A percentile compares a stretch with the other conserved stretches of the same genome.
Evolutionary conservation across 352 stramenopile species (phyloP).

Genomic region (Thalassiosira pacifica): DNA sequence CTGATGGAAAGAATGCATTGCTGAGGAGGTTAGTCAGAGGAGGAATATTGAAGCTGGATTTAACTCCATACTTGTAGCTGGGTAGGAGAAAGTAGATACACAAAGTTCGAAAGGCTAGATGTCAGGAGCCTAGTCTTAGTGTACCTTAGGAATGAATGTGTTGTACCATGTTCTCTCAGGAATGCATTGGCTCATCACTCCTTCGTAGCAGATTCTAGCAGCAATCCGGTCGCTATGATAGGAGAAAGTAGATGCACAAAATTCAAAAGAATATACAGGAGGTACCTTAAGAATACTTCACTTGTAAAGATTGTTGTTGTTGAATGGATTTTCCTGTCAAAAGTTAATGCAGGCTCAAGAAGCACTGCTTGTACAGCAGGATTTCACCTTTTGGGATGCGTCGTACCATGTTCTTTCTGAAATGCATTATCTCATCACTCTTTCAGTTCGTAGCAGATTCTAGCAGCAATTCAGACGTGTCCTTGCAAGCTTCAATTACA

Average conservation of each 20-base stretch:
- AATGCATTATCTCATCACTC: not conserved
- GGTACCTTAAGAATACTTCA: too few species aligned
- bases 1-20: constrained; percentile 61
- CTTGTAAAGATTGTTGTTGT: too few species aligned
- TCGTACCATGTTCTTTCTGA: too few species aligned
- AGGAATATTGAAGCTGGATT: constrained; percentile 50
- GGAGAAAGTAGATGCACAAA: not conserved
- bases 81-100: not conserved
- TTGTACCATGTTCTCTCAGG: too few species aligned
- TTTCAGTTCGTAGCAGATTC: constrained; percentile 14
- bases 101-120: not conserved
- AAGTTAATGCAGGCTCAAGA: too few species aligned
- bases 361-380: too few species aligned
- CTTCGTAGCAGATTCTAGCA: too few species aligned
- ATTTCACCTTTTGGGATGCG: too few species aligned
- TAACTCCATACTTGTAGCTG: constrained; percentile 23
- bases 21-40: constrained; percentile 59
- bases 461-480: constrained; percentile 28
- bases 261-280: too few species aligned
- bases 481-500: constrained; percentile 26
- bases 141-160: not conserved
- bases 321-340: too few species aligned
- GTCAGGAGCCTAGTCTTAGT: not conserved
- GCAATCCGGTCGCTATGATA: too few species aligned
- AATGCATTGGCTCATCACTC: too few species aligned